Evolutionary conservation across 2,329 filamentous ascomycete species (phyloP), one percentile per base, ranked within the genome.

Genomic region (Cadophora gregata): DNA sequence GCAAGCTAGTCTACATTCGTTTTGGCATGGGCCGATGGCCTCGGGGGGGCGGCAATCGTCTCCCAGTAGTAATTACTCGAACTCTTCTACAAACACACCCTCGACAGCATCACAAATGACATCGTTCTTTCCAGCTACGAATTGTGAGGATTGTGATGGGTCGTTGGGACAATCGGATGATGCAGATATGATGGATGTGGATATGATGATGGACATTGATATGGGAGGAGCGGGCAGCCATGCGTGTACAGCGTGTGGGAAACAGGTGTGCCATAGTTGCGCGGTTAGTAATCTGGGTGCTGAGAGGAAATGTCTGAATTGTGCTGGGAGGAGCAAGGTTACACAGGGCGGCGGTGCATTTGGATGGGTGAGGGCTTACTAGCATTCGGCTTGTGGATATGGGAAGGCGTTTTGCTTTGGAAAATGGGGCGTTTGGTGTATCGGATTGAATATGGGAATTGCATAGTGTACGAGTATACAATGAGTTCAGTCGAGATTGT

Each of bases 231-330:
- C 63, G 74, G 71, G 10, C 24, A 76, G 75, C 38, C 76, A 77
- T 31, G 75, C 77, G 0, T 88, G 86, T 62, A 79, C 79, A 9
- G 80, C 78, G 0, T 89, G 86, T 65, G 80, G 82, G 5, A 88
- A 85, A 74, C 78, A 81, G 12, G 85, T 89, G 16, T 89, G 86
- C 76, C 85, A 83, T 64, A 82, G 84, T 63, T 89, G 87, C 73
- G 87, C 86, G 0, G 81, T 88, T 48, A 86, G 84, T 67, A 86
- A 86, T 68, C 77, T 89, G 0, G 85, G 85, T 3, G 82, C 84
- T 68, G 79, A 85, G 71, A 79, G 84, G 66, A 78, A 81, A 48
- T 89, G 86, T 70, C 70, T 88, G 51, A 77, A 75, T 4, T 89
- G 87, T 71, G 84, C 84, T 24, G 67, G 68, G 45, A 63, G 42